phyloP scores from a whole-genome alignment of 768 basidiomycete genomes.

The Termitomyces sp. region DNA sequence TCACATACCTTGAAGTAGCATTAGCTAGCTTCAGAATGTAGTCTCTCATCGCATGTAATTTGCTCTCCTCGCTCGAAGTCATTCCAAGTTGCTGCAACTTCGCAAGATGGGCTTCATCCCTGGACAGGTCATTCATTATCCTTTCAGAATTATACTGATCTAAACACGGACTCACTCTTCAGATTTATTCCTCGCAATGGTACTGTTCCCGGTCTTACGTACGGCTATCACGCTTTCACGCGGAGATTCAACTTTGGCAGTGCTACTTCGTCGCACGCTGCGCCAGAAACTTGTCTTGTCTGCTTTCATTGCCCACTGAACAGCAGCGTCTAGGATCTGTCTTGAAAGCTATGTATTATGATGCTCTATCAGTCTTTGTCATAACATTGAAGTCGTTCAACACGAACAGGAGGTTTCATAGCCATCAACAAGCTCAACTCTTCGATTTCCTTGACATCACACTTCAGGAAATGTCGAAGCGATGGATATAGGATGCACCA shows the following conservation, averaged over 20 bases:
- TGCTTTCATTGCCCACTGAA: conserved; percentile 84
- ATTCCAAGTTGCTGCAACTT: conserved; percentile 89
- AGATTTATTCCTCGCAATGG: conserved; percentile 49
- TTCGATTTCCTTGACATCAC: conserved; percentile 72
- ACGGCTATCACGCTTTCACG: conserved; percentile 67
- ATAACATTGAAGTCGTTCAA: neutral
- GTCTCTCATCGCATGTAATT: conserved; percentile 84
- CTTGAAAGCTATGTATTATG: conserved; percentile 48
- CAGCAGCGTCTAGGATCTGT: conserved; percentile 78
- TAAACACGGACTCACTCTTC: conserved; percentile 64
- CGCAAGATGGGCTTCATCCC: conserved; percentile 70
- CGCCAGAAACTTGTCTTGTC: conserved; percentile 82
- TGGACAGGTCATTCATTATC: conserved; percentile 24
- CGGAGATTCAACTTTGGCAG: conserved; percentile 56
- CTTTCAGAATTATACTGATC: neutral
- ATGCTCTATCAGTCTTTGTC: neutral
- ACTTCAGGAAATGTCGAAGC: conserved; percentile 78
- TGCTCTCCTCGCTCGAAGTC: conserved; percentile 74
- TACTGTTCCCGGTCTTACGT: conserved; percentile 41
- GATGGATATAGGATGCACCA: conserved; percentile 98
- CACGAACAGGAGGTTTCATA: conserved; percentile 73
- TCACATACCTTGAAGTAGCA: conserved; percentile 63
- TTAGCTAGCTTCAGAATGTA: conserved; percentile 83
- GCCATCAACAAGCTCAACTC: conserved; percentile 71
- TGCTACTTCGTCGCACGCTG: conserved; percentile 36